A percentile compares a stretch with the other conserved stretches of the same genome.
phyloP scores from a whole-genome alignment of 2,329 filamentous ascomycete species.

The Hypoxylon sp. region DNA sequence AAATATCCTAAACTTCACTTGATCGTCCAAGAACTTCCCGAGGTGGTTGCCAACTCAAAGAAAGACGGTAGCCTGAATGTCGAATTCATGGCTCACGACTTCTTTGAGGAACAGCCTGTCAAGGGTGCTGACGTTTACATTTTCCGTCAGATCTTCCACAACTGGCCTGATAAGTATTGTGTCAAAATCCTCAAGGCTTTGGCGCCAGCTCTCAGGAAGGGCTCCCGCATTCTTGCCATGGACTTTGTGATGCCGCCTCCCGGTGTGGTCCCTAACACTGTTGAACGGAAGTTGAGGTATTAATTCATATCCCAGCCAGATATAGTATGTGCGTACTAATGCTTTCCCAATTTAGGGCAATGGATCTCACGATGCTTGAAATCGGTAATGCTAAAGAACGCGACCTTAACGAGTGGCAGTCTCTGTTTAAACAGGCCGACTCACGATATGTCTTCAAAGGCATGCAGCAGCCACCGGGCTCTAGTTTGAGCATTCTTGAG shows the following conservation, averaged over 20 bases:
- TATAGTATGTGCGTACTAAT: not conserved
- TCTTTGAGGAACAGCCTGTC: conserved; percentile 58
- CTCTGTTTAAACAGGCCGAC: conserved; percentile 19
- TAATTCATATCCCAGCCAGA: not conserved
- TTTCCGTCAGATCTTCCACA: conserved; percentile 60
- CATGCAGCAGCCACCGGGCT: conserved; percentile 1
- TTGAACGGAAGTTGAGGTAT: conserved; percentile 22
- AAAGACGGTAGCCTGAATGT: conserved; percentile 7
- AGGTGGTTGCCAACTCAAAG: conserved; percentile 16
- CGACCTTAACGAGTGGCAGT: conserved; percentile 19
- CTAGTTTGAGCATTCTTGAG: conserved; percentile 22
- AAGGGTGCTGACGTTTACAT: conserved; percentile 56
- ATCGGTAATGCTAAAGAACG: conserved; percentile 31
- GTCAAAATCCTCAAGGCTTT: conserved; percentile 47
- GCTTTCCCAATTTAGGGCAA: not conserved
- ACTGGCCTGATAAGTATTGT: conserved; percentile 58
- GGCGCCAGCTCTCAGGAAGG: conserved; percentile 34
- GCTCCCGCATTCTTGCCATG: conserved; percentile 10
- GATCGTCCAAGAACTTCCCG: conserved; percentile 31
- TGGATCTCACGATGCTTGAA: conserved; percentile 30
- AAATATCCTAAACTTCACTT: conserved; percentile 15
- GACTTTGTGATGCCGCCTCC: conserved; percentile 17
- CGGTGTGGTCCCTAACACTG: conserved; percentile 5
- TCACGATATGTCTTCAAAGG: conserved; percentile 18
- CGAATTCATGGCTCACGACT: conserved; percentile 54